Evolutionary conservation across 2,329 filamentous ascomycete species (phyloP), one percentile per base, ranked within the genome.

Genomic region (Karstenula rhodostoma): DNA sequence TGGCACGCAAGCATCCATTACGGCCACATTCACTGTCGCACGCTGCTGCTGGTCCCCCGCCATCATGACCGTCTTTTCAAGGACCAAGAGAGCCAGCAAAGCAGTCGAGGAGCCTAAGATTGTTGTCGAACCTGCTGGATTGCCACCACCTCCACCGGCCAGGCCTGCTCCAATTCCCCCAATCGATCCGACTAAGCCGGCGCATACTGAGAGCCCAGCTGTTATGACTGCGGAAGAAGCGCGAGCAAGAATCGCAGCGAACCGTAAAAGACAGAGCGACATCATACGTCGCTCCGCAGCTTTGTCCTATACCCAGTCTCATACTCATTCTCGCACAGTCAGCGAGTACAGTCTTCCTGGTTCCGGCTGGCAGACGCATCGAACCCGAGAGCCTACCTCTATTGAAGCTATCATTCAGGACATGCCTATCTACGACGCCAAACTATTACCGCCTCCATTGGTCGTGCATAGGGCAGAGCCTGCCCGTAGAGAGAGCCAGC

Each of bases 31-130:
- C n/a, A 47, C 42, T 17, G 27, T 47, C 29, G 15, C 37, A 55
- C 51, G 19, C 25, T 22, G 27, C 29, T 56, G 25, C 13, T 48
- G 32, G 17, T 6, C 25, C 1, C 2, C 49, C 29, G n/a, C 53
- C 42, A 51, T 44, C 40, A 77, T 79, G 76, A 65, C 74, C 22
- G 69, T 74, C 47, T 73, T 76, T 57, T 71, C 71, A 4, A 73
- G 68, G 56, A 57, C 71, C 54, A 77, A 70, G 63, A 74, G 70
- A 42, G 67, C 67, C 54, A 73, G 71, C 57, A 72, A 73, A 56
- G 71, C 68, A 17, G 61, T 66, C 43, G 63, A 67, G 8, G 64
- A 73, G 46, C 68, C 73, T 46, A 69, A 73, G 49, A 67, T 65
- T 56, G 60, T 60, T 43, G 27, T 53, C 43, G 66, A 69, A 47